Base-by-base conservation (phyloP, 495 filamentous ascomycete genomes). In the Pyrenula aspistea region DNA sequence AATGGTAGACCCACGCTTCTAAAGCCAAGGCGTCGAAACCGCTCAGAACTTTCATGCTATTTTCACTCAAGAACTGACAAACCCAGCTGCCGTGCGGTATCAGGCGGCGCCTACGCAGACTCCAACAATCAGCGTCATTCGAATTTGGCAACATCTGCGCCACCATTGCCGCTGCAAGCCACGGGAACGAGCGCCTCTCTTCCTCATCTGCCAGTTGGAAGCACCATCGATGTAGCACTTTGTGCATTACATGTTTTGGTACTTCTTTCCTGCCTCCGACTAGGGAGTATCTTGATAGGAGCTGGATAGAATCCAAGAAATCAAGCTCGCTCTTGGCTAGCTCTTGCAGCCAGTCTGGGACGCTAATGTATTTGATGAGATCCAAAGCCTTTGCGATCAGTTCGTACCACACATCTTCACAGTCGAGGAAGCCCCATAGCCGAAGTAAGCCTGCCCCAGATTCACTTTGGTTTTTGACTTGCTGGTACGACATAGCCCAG, bases 371-470 rank as follows among this genome's bases (percentile, higher is more conserved):
- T 52, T 21, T 20, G 20, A 4, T 52, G 20, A 21, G 50, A 20
- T 8, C 4, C 20, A 24, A 10, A 10, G 19, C n/a, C 4, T 10
- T 10, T 19, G 50, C 50, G 53, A 69, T 59, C 49, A 71, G 53
- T 22, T 57, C 52, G 56, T 51, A 60, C 66, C 60, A 67, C 25
- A 72, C 25, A 47, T 70, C 62, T 59, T 59, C 61, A 49, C 61
- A 57, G 48, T 67, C 65, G 56, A 72, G 49, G 59, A 62, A 65
- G 53, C 67, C 65, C 67, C 66, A 72, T 2, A 72, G 62, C 25
- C 51, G 59, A 19, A 73, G 62, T 49, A 72, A 55, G n/a, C 70
- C 68, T 11, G 61, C 67, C 11, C 64, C 61, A 19, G 54, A 53
- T 47, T 57, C 55, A 55, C 67, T 68, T 51, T 60, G 54, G 20